A percentile compares a stretch with the other conserved stretches of the same genome.
phyloP scores from a whole-genome alignment of 345 rosid species.

The Aquilaria yunnanensis region DNA sequence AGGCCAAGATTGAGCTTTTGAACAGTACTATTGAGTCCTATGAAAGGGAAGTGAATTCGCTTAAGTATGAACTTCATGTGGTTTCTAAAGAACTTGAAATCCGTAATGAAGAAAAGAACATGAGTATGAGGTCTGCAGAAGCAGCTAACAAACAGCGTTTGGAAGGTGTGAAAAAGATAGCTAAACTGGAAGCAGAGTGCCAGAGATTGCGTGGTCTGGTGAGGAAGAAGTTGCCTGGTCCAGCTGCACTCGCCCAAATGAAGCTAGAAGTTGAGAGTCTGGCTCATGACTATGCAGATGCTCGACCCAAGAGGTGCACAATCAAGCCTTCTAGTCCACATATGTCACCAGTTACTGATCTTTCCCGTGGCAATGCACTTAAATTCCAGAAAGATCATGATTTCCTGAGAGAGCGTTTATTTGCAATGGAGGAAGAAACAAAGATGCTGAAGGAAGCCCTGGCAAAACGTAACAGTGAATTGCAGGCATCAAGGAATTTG shows the following conservation, averaged over 20 bases:
- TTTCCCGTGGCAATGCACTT: conserved; percentile 57
- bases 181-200: conserved; percentile 90
- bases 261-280: conserved; percentile 91
- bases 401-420: conserved; percentile 63
- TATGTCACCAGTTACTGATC: conserved; percentile 44
- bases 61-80: conserved; percentile 79
- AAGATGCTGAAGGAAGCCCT: conserved; percentile 97
- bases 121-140: conserved; percentile 93
- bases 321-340: conserved; percentile 38
- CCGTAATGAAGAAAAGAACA: conserved; percentile 92
- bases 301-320: conserved; percentile 66
- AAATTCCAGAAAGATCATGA: conserved; percentile 77
- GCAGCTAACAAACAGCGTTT: conserved; percentile 81
- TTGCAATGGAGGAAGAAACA: conserved; percentile 95
- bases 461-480: conserved; percentile 28
- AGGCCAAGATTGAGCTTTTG: conserved; percentile 78
- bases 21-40: conserved; percentile 77
- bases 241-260: conserved; percentile 99
- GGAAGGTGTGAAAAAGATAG: conserved; percentile 86
- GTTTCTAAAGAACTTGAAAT: conserved; percentile 82
- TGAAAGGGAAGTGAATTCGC: conserved; percentile 79
- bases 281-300: conserved; percentile 71
- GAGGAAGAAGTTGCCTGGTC: conserved; percentile 95
- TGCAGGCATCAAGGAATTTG: conserved; percentile 7
- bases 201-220: conserved; percentile 88